Percentiles rank a stretch among this genome's conserved stretches.
Conservation (phyloP, 208 protist genomes). For the Endotrypanum monterogeii region DNA sequence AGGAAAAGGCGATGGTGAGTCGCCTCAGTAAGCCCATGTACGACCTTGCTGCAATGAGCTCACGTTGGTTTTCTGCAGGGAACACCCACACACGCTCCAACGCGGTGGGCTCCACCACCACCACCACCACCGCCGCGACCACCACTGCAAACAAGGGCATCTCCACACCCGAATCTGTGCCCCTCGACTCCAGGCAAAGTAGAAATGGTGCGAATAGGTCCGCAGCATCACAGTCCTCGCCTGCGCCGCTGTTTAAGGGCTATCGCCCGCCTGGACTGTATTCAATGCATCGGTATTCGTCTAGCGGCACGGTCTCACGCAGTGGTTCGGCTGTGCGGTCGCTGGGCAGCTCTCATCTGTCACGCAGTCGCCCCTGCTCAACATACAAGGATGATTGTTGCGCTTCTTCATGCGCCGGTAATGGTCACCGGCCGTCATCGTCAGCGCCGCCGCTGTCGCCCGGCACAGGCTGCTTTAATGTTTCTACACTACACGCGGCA, state of each 20-base stretch:
- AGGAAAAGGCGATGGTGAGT: slow-evolving; percentile 28
- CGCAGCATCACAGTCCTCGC: not conserved
- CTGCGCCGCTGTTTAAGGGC: not conserved
- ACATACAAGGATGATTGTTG: not conserved
- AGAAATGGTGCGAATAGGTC: not conserved
- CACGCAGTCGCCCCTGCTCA: not conserved
- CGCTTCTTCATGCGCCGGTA: not conserved
- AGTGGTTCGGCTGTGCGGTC: not conserved
- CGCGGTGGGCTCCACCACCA: not conserved
- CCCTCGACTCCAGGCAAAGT: not conserved
- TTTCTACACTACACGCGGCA: not conserved
- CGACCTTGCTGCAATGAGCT: slow-evolving; percentile 19
- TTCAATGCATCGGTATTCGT: too few species aligned
- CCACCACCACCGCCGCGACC: not conserved
- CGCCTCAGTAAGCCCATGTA: slow-evolving; percentile 35
- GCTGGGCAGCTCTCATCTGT: not conserved
- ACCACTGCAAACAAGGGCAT: too few species aligned
- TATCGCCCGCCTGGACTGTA: too few species aligned
- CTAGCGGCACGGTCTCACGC: not conserved
- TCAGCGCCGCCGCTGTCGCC: not conserved
- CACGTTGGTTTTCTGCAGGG: slow-evolving; percentile 1
- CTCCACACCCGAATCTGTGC: not conserved
- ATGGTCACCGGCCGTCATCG: not conserved
- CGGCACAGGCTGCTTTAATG: not conserved
- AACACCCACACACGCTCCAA: not conserved